phyloP scores from a whole-genome alignment of 2,329 filamentous ascomycete genomes.

The Colletotrichum spaethianum region DNA sequence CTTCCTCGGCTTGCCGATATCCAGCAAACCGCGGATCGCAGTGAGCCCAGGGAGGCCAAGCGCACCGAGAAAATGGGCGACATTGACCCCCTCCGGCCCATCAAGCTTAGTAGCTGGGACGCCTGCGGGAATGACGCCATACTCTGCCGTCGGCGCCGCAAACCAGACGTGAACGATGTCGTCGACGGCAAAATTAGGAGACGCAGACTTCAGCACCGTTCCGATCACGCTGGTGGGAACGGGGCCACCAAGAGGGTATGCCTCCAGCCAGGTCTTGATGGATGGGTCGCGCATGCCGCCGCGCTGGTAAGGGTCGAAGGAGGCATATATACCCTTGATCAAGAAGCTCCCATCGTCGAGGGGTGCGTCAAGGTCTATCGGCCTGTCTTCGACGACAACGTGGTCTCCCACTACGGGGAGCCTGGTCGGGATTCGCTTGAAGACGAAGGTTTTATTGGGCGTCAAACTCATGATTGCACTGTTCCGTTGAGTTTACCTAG shows the following conservation, averaged over 20 bases:
- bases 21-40: constrained; percentile 81
- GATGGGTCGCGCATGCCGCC: constrained; percentile 74
- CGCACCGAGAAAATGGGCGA: constrained; percentile 75
- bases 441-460: constrained; percentile 79
- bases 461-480: constrained; percentile 57
- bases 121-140: constrained; percentile 65
- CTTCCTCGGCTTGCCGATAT: constrained; percentile 81
- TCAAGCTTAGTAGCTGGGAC: constrained; percentile 65
- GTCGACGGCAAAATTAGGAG: constrained; percentile 71
- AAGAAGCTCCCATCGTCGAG: constrained; percentile 73
- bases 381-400: constrained; percentile 71
- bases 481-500: no score
- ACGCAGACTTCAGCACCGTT: constrained; percentile 76
- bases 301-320: constrained; percentile 82
- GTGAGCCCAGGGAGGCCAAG: constrained; percentile 85
- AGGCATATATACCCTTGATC: constrained; percentile 76
- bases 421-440: constrained; percentile 73
- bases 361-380: constrained; percentile 72
- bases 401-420: constrained; percentile 77
- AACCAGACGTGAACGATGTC: constrained; percentile 68
- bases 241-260: constrained; percentile 71
- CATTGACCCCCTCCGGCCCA: constrained; percentile 75
- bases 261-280: constrained; percentile 72
- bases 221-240: constrained; percentile 73
- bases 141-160: constrained; percentile 72